These are phyloP conservation scores for Spathaspora boniae DNA, from an alignment of 805 yeast species.

Conservation along the genomic window DNA sequence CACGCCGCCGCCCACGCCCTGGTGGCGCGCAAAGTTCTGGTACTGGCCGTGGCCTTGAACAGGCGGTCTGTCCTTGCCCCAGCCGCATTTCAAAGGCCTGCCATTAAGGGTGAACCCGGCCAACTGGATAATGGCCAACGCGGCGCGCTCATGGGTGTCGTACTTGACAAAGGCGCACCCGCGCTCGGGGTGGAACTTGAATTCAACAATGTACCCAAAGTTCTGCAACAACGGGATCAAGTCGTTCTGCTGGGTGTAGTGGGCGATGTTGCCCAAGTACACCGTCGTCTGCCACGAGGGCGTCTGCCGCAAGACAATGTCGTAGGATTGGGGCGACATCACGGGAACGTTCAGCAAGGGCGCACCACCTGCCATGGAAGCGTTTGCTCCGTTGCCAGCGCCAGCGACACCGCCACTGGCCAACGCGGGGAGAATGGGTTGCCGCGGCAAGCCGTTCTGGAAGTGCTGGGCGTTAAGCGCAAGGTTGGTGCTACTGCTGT, in stretches of 20 bases:
- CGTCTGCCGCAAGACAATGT: conserved; percentile 68
- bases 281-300: conserved; percentile 86
- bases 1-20: conserved; percentile 20
- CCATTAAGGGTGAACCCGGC: conserved; percentile 71
- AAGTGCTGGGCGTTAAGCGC: too few species aligned
- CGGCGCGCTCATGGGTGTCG: conserved; percentile 85
- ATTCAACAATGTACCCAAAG: conserved; percentile 80
- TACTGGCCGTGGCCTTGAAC: conserved; percentile 17
- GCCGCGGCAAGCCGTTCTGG: neutral
- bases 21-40: conserved; percentile 22
- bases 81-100: conserved; percentile 75
- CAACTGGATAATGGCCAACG: conserved; percentile 78
- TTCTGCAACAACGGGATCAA: conserved; percentile 69
- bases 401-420: neutral
- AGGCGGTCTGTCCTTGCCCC: conserved; percentile 68
- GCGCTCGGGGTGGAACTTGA: conserved; percentile 73
- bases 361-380: conserved; percentile 6
- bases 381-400: conserved; percentile 11
- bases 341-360: conserved; percentile 25
- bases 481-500: conserved; percentile 4
- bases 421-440: conserved; percentile 6
- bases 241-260: conserved; percentile 68
- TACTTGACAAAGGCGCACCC: conserved; percentile 89
- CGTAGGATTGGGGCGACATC: conserved; percentile 58
- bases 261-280: conserved; percentile 82